Evolutionary conservation across 495 filamentous ascomycete genomes (phyloP).

Genomic region (Aspergillus taichungensis): DNA sequence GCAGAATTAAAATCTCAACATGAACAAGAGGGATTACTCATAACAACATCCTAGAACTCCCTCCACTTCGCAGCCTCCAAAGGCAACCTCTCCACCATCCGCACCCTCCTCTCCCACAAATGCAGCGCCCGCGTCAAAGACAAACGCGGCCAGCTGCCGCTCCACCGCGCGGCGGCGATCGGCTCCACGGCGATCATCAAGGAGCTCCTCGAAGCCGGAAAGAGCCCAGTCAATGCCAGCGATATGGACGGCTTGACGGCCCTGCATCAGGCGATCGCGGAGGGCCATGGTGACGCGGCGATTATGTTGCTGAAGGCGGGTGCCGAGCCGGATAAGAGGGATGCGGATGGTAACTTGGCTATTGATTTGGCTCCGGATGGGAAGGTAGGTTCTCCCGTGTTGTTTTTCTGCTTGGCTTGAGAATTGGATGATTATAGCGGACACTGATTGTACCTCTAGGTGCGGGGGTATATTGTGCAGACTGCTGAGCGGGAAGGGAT

Average conservation of each 20-base stretch:
- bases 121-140: slow-evolving; percentile 82
- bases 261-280: slow-evolving; percentile 86
- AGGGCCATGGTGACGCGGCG: slow-evolving; percentile 89
- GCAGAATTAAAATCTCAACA: too few relatives aligned
- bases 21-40: background rate
- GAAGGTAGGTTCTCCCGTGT: slow-evolving; percentile 40
- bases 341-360: slow-evolving; percentile 60
- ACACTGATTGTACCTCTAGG: slow-evolving; percentile 29
- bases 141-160: slow-evolving; percentile 71
- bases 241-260: slow-evolving; percentile 78
- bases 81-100: slow-evolving; percentile 69
- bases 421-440: slow-evolving; percentile 1
- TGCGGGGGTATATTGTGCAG: slow-evolving; percentile 68
- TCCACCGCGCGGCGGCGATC: slow-evolving; percentile 87
- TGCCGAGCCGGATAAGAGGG: slow-evolving; percentile 72
- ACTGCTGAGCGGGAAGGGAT: slow-evolving; percentile 82
- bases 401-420: background rate
- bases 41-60: slow-evolving; percentile 46
- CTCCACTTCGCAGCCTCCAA: slow-evolving; percentile 92
- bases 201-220: slow-evolving; percentile 61
- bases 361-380: slow-evolving; percentile 79
- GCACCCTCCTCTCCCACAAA: slow-evolving; percentile 63
- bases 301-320: slow-evolving; percentile 74
- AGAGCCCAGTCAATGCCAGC: slow-evolving; percentile 78
- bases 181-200: slow-evolving; percentile 81